phyloP scores from a whole-genome alignment of 139 green algal genomes.

The Diplosphaera chodatii region DNA sequence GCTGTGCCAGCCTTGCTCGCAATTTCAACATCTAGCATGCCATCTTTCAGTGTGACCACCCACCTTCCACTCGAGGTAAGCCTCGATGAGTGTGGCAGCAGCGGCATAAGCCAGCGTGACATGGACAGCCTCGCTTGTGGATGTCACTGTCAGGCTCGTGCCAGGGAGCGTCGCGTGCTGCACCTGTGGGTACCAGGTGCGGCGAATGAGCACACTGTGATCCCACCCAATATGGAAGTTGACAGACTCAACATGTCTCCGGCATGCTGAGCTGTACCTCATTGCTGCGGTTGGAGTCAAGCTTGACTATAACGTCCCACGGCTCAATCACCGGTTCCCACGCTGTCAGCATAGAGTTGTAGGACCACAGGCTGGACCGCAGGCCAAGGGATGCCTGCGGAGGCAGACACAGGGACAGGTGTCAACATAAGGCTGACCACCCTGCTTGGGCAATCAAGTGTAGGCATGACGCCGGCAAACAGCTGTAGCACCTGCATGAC shows the following conservation, averaged over 20 bases:
- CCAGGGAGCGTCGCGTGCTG: slow-evolving; percentile 34
- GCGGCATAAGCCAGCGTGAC: slow-evolving; percentile 45
- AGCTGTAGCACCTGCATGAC: slow-evolving; percentile 19
- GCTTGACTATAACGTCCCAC: slow-evolving; percentile 60
- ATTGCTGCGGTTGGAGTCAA: slow-evolving; percentile 33
- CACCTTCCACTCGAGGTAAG: slow-evolving; percentile 32
- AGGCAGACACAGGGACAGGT: too few relatives aligned
- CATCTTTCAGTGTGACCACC: not conserved
- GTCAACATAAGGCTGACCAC: too few relatives aligned
- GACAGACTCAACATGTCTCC: too few relatives aligned
- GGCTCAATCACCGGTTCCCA: slow-evolving; percentile 90
- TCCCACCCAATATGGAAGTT: too few relatives aligned
- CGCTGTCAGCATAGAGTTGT: slow-evolving; percentile 41
- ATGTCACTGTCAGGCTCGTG: slow-evolving; percentile 37
- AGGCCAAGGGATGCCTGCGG: slow-evolving; percentile 46
- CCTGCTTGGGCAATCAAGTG: too few relatives aligned
- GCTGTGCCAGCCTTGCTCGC: too few relatives aligned
- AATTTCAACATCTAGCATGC: too few relatives aligned
- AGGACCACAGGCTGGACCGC: slow-evolving; percentile 45
- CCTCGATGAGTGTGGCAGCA: slow-evolving; percentile 29
- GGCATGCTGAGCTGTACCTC: too few relatives aligned
- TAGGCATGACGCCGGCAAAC: too few relatives aligned
- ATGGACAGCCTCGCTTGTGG: slow-evolving; percentile 42
- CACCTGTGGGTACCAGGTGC: slow-evolving; percentile 11
- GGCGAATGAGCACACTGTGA: too few relatives aligned